phyloP scores from a whole-genome alignment of 768 basidiomycete genomes.

The Cystoderma amianthinum region DNA sequence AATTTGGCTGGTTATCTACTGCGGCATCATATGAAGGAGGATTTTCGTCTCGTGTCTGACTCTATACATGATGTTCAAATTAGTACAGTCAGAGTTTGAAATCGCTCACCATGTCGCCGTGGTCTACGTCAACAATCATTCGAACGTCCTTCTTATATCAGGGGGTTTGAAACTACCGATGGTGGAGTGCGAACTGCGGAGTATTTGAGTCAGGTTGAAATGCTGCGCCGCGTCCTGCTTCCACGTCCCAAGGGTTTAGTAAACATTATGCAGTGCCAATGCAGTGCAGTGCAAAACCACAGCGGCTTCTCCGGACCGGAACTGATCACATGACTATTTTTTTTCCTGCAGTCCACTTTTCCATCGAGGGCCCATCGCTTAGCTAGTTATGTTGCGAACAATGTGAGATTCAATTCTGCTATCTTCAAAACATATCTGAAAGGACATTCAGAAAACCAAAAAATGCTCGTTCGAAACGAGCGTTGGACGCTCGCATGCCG shows the following conservation, averaged over 20 bases:
- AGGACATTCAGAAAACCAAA: constrained; percentile 64
- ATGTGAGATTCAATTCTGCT: not conserved
- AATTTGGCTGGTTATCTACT: constrained; percentile 15
- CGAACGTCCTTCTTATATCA: not conserved
- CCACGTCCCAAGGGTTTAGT: too few species aligned
- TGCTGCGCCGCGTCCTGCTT: too few species aligned
- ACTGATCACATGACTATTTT: not conserved
- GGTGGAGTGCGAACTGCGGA: not conserved
- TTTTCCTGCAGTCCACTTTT: too few species aligned
- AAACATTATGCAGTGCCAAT: too few species aligned
- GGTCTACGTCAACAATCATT: constrained; percentile 12
- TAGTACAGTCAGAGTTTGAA: constrained; percentile 5
- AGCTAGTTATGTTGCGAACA: not conserved
- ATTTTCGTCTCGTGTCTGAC: constrained; percentile 21
- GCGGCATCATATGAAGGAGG: constrained; percentile 46
- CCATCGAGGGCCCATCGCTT: not conserved
- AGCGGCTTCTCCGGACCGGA: not conserved
- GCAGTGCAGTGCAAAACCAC: not conserved
- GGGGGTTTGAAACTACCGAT: not conserved
- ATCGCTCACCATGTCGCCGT: constrained; percentile 16
- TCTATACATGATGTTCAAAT: constrained; percentile 3
- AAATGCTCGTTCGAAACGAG: constrained; percentile 94
- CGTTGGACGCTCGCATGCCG: constrained; percentile 75
- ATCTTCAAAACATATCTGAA: not conserved
- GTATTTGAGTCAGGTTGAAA: not conserved